These are phyloP conservation scores for Fusarium goolgardi DNA, from an alignment of 2,329 filamentous ascomycete species.

Conservation along the genomic window DNA sequence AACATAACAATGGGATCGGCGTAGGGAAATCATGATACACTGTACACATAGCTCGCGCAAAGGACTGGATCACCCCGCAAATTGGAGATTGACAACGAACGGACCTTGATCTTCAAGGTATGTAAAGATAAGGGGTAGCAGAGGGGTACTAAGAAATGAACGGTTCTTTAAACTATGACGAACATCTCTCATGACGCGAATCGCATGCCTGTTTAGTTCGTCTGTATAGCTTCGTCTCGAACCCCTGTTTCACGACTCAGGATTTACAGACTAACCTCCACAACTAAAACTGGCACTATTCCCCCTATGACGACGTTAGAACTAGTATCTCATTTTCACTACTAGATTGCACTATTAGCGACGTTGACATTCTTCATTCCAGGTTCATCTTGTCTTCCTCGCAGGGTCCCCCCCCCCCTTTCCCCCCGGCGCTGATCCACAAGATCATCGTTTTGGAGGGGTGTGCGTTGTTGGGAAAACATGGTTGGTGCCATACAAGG, in stretches of 20 bases:
- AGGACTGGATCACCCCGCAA: constrained; percentile 19
- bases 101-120: neutral
- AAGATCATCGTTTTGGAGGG: constrained; percentile 22
- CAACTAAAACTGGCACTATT: constrained; percentile 5
- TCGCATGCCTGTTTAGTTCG: neutral
- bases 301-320: constrained; percentile 8
- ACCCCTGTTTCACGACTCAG: constrained; percentile 11
- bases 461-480: constrained; percentile 8
- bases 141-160: constrained; percentile 28
- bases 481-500: neutral
- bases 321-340: neutral
- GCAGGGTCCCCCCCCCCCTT: constrained; percentile 24
- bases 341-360: neutral
- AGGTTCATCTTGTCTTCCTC: constrained; percentile 24
- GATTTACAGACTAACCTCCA: constrained; percentile 13
- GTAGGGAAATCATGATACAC: constrained; percentile 41
- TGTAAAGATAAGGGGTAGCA: neutral
- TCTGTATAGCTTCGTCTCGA: constrained; percentile 9
- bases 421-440: constrained; percentile 10
- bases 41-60: constrained; percentile 41
- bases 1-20: constrained; percentile 26
- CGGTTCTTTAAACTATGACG: neutral
- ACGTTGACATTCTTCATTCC: constrained; percentile 13
- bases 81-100: constrained; percentile 10
- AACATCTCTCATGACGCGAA: constrained; percentile 10